Conservation (phyloP, 306 rosid species). For the Vigna trinervia region DNA sequence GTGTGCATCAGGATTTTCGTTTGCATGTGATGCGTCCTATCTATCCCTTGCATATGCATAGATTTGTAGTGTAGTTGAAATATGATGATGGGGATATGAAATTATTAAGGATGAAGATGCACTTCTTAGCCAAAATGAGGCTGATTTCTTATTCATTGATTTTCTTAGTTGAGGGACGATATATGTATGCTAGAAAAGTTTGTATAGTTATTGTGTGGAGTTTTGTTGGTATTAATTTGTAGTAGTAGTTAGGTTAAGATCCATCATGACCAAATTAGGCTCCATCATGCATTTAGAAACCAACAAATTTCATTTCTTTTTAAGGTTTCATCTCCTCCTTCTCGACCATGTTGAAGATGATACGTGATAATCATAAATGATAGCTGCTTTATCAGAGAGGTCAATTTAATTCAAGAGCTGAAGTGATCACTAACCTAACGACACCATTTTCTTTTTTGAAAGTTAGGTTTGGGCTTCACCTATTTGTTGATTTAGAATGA, state of each 20-base stretch:
- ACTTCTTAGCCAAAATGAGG: conserved; percentile 37
- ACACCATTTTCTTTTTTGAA: conserved; percentile 49
- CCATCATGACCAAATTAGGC: conserved; percentile 50
- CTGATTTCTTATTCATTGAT: conserved; percentile 27
- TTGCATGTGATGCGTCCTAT: conserved; percentile 2
- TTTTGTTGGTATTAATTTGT: conserved; percentile 40
- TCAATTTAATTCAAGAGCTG: conserved; percentile 47
- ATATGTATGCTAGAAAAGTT: conserved; percentile 38
- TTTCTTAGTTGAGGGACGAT: conserved; percentile 11
- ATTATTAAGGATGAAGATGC: background rate
- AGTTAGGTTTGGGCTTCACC: conserved; percentile 30
- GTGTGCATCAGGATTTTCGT: conserved; percentile 1
- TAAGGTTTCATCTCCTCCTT: conserved; percentile 44
- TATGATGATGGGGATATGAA: conserved; percentile 24
- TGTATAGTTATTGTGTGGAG: conserved; percentile 48
- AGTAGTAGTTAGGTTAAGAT: conserved; percentile 44
- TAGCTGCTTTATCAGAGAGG: conserved; percentile 49
- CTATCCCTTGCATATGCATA: background rate
- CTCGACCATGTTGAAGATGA: conserved; percentile 60
- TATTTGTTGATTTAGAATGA: conserved; percentile 4
- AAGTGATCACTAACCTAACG: conserved; percentile 43
- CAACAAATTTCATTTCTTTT: conserved; percentile 45
- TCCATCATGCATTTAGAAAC: conserved; percentile 46
- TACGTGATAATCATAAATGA: conserved; percentile 40
- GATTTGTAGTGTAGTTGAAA: conserved; percentile 23